Base-by-base conservation (phyloP, 805 yeast genomes). In the Sungouiella thailandica region DNA sequence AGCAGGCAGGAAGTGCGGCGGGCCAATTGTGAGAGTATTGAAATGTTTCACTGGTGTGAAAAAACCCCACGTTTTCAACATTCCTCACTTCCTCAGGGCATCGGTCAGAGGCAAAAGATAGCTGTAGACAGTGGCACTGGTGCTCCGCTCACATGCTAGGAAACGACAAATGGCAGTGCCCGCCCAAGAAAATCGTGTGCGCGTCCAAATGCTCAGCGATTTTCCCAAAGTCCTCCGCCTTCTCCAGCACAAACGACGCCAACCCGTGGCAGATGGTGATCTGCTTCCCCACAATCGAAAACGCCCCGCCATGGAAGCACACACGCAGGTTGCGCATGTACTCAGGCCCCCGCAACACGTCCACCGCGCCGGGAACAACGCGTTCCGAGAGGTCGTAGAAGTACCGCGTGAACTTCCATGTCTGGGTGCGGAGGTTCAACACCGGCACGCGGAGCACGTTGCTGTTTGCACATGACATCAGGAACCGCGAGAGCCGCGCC, bases 231-330 rank as follows among this genome's bases (percentile, higher is more conserved):
- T 62, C 58, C 12, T 50, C 52, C 25, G 35, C 34, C 25, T 56
- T 55, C 28, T 60, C 62, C 1, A 71, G 63, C 2, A 55, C 56
- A 10, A 60, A 50, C 10, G 47, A 41, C 10, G 50, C 46, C 12
- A 63, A 38, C 1, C 72, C 72, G 26, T 66, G 70, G 39, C 58
- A 57, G 13, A 65, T 39, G 5, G 62, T 62, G 12, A 66, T 47
- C 11, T 50, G 57, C 35, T 57, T 64, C 3, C 62, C 69, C 23
- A 49, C 55, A 14, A 66, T 38, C 15, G 62, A 48, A 16, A 61
- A 39, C 2, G 56, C 46, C 2, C 65, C 66, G 3, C 59, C 70
- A 29, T 49, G 46, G 34, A 52, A 47, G 25, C 52, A 43, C 13
- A 60, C 30, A 22, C 61, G 49, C 1, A 68, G 44, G 41, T 64